Base-by-base conservation (phyloP, 306 rosid genomes). In the Senna siamea region DNA sequence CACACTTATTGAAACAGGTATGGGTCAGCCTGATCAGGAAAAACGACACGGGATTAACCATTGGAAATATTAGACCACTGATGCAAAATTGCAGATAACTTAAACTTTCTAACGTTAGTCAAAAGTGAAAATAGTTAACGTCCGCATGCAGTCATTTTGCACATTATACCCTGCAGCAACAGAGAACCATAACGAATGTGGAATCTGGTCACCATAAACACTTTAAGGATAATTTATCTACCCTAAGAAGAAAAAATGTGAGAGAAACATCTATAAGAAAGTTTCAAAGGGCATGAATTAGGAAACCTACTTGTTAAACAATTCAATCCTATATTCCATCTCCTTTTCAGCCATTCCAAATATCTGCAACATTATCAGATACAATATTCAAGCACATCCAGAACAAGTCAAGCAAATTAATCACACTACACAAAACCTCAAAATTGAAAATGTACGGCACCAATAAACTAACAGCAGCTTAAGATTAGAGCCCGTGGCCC, bases 311-410 rank as follows among this genome's bases (percentile, higher is more conserved):
- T 93, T 93, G 89, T 91, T 93, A 79, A 93, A 93, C 82, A 89
- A 85, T 76, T 93, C 97, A 11, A 93, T 97, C 79, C 96, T 85
- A 73, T 93, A 93, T 69, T 93, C 97, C 98, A 91, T 89, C 90
- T 91, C 97, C 84, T 93, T 90, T 77, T 93, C 98, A 56, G 93
- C 98, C 92, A 93, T 93, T 59, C 98, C 97, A 79, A 93, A 86
- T 41, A 93, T 89, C 98, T 93, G 89, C 78, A 37, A 69, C 62
- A 67, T 44, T 44, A 38, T n/a, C 58, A 63, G 13, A 62, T 15
- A 26, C 66, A 78, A 66, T 41, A 72, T 48, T 74, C n/a, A 65
- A 64, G 30, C 41, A 40, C 34, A 76, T 44, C n/a, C 7, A 40
- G 53, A 18, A 55, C 23, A 55, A 35, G 15, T 14, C 37, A 62